Conservation (phyloP, 352 stramenopile genomes). For the Globisporangium nagaii region DNA sequence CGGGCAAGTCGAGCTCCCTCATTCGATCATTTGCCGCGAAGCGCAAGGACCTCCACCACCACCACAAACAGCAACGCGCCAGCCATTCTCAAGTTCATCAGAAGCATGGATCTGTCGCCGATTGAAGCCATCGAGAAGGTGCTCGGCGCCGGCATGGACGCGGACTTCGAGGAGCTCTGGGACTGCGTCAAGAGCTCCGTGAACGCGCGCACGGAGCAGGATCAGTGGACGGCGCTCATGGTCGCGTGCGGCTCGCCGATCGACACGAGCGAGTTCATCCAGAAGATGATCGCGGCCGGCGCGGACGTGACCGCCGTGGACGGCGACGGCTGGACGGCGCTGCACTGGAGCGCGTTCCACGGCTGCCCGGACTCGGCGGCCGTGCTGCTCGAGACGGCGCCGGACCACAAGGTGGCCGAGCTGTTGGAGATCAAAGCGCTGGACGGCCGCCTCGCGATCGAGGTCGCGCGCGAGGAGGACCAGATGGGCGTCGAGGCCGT, state of each 20-base stretch:
- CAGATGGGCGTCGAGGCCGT: conserved; percentile 67
- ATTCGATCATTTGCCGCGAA: conserved; percentile 4
- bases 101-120: conserved; percentile 23
- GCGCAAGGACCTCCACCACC: background rate
- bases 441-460: conserved; percentile 56
- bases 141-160: conserved; percentile 58
- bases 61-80: too few relatives aligned
- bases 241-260: conserved; percentile 74
- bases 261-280: conserved; percentile 77
- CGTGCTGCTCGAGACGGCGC: conserved; percentile 40
- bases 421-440: conserved; percentile 48
- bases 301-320: conserved; percentile 59
- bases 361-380: conserved; percentile 64
- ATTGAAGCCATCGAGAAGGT: conserved; percentile 63
- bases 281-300: conserved; percentile 49
- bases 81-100: too few relatives aligned
- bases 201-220: conserved; percentile 66
- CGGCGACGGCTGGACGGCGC: conserved; percentile 72
- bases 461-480: conserved; percentile 62
- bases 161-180: conserved; percentile 74
- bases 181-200: conserved; percentile 49
- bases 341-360: conserved; percentile 85
- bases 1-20: background rate
- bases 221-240: conserved; percentile 81
- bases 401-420: conserved; percentile 26